These are phyloP conservation scores for Talinum fruticosum DNA, from an alignment of 148 eudicot genomes.

Conservation along the genomic window DNA sequence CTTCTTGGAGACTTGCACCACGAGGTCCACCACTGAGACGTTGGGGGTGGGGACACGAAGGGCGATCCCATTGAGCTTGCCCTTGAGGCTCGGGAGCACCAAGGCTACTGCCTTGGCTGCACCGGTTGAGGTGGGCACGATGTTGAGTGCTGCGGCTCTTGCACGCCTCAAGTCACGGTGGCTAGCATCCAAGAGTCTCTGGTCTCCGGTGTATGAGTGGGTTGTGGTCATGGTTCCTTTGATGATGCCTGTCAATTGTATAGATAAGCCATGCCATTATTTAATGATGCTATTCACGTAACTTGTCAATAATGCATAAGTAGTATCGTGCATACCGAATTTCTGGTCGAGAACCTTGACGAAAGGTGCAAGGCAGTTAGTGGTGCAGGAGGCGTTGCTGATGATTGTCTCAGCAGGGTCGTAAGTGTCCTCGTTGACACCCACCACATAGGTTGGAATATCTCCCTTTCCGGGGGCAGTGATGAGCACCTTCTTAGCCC, in stretches of 20 bases:
- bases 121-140: constrained; percentile 95
- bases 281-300: background rate
- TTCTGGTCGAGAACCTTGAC: constrained; percentile 90
- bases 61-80: constrained; percentile 9
- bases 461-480: constrained; percentile 4
- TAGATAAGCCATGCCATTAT: too few species aligned
- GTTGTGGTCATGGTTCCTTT: constrained; percentile 99
- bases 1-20: constrained; percentile 8
- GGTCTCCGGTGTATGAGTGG: constrained; percentile 99
- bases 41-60: constrained; percentile 1
- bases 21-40: background rate
- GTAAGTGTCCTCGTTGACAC: background rate
- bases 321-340: constrained; percentile 25
- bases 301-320: constrained; percentile 38
- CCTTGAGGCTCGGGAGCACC: constrained; percentile 56
- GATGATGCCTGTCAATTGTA: constrained; percentile 56
- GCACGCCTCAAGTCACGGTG: constrained; percentile 97
- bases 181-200: constrained; percentile 92
- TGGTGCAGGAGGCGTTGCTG: constrained; percentile 68
- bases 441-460: constrained; percentile 84
- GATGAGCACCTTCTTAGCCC: constrained; percentile 3
- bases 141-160: constrained; percentile 96
- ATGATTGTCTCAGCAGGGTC: background rate
- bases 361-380: constrained; percentile 97
- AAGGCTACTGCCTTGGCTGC: constrained; percentile 98